Evolutionary conservation across 202 grass and related monocot species (phyloP).

Genomic region (Schoenoplectus tabernaemontani): DNA sequence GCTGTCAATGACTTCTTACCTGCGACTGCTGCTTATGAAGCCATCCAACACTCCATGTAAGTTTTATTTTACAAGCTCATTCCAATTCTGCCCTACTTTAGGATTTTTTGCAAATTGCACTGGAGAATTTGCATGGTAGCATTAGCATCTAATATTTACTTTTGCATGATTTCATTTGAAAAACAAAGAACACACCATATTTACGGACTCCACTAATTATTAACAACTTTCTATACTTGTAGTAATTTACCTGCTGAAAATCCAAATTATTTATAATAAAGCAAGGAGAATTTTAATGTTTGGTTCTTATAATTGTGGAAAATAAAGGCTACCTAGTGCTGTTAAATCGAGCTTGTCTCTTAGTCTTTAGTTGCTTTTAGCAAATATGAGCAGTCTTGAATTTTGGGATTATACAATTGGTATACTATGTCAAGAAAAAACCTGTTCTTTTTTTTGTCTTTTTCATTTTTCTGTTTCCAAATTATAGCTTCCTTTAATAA

Average conservation of each 20-base stretch:
- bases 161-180: neutral
- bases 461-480: neutral
- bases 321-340: neutral
- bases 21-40: slow-evolving; percentile 45
- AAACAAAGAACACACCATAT: neutral
- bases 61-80: neutral
- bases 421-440: neutral
- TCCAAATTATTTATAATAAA: neutral
- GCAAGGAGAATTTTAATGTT: neutral
- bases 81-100: neutral
- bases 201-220: neutral
- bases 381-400: neutral
- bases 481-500: too few relatives aligned
- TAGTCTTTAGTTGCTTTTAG: neutral
- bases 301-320: neutral
- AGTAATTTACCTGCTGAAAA: too few relatives aligned
- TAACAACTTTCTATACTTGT: neutral
- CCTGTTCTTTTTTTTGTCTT: neutral
- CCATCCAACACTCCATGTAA: slow-evolving; percentile 81
- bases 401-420: neutral
- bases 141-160: neutral
- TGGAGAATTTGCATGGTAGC: neutral
- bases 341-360: neutral
- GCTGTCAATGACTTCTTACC: slow-evolving; percentile 91
- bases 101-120: neutral